Conservation (phyloP, 2,329 filamentous ascomycete genomes). For the Aquanectria penicillioides region DNA sequence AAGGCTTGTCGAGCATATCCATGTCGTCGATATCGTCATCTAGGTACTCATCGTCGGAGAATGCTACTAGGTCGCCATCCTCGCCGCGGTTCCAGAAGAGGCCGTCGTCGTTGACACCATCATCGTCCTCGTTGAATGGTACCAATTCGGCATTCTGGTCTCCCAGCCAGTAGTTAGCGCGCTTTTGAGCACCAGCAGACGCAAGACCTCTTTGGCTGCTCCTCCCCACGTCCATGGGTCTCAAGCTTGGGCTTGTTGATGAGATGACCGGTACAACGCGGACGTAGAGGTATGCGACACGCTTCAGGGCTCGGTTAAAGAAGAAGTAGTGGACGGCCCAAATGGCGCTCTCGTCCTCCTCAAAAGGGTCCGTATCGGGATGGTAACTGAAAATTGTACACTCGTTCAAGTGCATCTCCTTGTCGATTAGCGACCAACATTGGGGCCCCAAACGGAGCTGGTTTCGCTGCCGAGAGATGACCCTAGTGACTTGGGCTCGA, state of each 20-base stretch:
- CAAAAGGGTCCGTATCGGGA: constrained; percentile 89
- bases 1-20: constrained; percentile 52
- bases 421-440: constrained; percentile 93
- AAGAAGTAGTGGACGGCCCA: constrained; percentile 98
- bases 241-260: constrained; percentile 65
- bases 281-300: constrained; percentile 93
- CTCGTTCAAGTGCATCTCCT: constrained; percentile 91
- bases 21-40: constrained; percentile 58
- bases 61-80: constrained; percentile 65
- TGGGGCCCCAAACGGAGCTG: constrained; percentile 82
- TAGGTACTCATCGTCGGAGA: constrained; percentile 61
- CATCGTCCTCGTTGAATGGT: constrained; percentile 56
- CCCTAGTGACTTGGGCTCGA: constrained; percentile 55
- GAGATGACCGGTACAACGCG: constrained; percentile 85
- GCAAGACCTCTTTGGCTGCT: constrained; percentile 44
- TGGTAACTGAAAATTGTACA: constrained; percentile 92
- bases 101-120: constrained; percentile 60
- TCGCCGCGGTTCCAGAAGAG: constrained; percentile 68
- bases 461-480: constrained; percentile 56
- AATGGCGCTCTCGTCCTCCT: constrained; percentile 90
- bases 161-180: constrained; percentile 89
- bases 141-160: constrained; percentile 65
- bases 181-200: constrained; percentile 65
- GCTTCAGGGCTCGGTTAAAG: constrained; percentile 91
- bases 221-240: constrained; percentile 45